Conservation (phyloP, 1,284 basidiomycete species). For the Irpex sp. region DNA sequence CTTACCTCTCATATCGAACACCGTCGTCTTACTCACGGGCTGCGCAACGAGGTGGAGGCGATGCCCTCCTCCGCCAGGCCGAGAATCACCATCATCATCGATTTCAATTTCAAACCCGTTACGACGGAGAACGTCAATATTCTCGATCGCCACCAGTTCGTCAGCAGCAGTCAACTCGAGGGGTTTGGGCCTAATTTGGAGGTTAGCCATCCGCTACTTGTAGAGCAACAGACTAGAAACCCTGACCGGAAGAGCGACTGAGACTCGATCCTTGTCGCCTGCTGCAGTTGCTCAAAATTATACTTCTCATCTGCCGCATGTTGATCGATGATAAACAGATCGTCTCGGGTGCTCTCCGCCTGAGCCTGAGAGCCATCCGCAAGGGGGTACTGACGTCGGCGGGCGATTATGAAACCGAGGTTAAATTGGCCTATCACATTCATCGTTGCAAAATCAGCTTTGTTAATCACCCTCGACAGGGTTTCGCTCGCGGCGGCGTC, state of each 20-base stretch:
- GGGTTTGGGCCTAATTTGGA: slow-evolving; percentile 56
- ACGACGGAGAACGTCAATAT: slow-evolving; percentile 72
- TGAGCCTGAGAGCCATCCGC: background rate
- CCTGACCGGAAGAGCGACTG: slow-evolving; percentile 80
- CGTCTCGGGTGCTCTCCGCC: slow-evolving; percentile 50
- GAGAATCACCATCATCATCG: slow-evolving; percentile 29
- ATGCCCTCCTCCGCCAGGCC: slow-evolving; percentile 33
- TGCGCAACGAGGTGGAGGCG: slow-evolving; percentile 76
- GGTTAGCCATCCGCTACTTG: slow-evolving; percentile 1
- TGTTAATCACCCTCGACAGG: slow-evolving; percentile 84
- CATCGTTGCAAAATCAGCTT: slow-evolving; percentile 87
- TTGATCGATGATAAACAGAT: slow-evolving; percentile 93
- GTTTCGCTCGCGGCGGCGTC: slow-evolving; percentile 63
- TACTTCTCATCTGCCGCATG: slow-evolving; percentile 95
- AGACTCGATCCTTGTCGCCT: slow-evolving; percentile 82
- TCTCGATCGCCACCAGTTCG: slow-evolving; percentile 86
- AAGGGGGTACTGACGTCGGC: slow-evolving; percentile 41
- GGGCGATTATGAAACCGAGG: slow-evolving; percentile 89
- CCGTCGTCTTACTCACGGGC: slow-evolving; percentile 87
- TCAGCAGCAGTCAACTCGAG: slow-evolving; percentile 90
- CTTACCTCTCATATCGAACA: slow-evolving; percentile 70
- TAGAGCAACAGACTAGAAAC: background rate
- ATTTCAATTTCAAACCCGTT: slow-evolving; percentile 85
- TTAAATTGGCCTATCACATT: slow-evolving; percentile 94
- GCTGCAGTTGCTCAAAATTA: slow-evolving; percentile 94